These are phyloP conservation scores for Eimeria necatrix DNA, from an alignment of 169 alveolate genomes.

Conservation along the genomic window DNA sequence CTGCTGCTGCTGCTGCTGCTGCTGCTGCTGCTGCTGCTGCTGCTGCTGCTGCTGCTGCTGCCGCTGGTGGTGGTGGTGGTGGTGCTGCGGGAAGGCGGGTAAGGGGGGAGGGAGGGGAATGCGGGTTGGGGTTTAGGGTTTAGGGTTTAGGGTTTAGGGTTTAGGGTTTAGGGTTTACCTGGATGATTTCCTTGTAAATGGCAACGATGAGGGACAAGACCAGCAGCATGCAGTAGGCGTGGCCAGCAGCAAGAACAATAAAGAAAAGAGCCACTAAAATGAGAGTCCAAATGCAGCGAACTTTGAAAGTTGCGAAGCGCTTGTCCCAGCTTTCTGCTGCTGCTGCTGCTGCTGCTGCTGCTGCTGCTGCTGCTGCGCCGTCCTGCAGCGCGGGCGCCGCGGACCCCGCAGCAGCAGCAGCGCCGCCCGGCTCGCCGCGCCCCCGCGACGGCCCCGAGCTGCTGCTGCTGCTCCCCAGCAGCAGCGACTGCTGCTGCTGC, in stretches of 20 bases:
- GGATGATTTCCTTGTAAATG: conserved; percentile 84
- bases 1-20: conserved; percentile 36
- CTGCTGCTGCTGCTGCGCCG: background rate
- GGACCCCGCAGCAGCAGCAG: background rate
- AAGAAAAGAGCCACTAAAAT: conserved; percentile 87
- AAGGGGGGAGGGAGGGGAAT: background rate
- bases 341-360: conserved; percentile 51
- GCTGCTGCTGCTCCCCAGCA: background rate
- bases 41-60: conserved; percentile 39
- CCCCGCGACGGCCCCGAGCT: background rate
- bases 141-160: conserved; percentile 26
- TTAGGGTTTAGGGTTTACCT: conserved; percentile 80
- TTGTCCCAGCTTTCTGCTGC: conserved; percentile 44
- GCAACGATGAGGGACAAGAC: conserved; percentile 86
- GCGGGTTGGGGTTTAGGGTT: background rate
- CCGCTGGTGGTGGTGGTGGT: background rate
- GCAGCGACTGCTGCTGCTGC: conserved; percentile 33
- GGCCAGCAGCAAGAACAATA: conserved; percentile 93
- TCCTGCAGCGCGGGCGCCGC: background rate
- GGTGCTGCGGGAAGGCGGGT: background rate
- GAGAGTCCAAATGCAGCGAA: conserved; percentile 87
- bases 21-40: conserved; percentile 45
- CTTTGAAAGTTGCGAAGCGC: conserved; percentile 66
- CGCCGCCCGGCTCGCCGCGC: background rate
- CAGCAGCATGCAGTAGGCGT: conserved; percentile 91